Conservation (phyloP, 1,284 basidiomycete genomes). For the Leccinum pseudoinsigne region DNA sequence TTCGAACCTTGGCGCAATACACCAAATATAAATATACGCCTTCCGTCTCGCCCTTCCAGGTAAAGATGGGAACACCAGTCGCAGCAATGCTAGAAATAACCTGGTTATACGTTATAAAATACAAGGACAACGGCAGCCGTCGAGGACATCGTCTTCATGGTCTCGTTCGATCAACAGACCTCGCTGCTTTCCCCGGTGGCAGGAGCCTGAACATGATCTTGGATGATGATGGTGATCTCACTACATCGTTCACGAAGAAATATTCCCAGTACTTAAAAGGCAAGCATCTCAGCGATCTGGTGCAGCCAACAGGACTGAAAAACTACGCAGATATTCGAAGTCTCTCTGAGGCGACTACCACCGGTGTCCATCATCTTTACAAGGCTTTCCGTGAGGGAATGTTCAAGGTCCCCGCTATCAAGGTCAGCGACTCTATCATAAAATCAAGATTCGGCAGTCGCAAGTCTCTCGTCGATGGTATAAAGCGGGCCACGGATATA, state of each 20-base stretch:
- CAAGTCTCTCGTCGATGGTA: slow-evolving; percentile 99
- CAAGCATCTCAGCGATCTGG: slow-evolving; percentile 31
- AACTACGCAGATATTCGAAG: slow-evolving; percentile 72
- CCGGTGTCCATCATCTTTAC: slow-evolving; percentile 99
- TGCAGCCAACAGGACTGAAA: slow-evolving; percentile 9
- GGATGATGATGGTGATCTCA: slow-evolving; percentile 98
- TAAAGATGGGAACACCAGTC: too few species aligned
- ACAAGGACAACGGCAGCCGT: too few species aligned
- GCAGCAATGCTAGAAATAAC: too few species aligned
- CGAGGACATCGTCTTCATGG: too few species aligned
- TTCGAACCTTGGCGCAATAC: too few species aligned
- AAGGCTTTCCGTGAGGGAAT: slow-evolving; percentile 95
- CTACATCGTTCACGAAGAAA: slow-evolving; percentile 94
- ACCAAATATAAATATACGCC: too few species aligned
- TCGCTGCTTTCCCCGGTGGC: slow-evolving; percentile 78
- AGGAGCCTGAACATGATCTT: slow-evolving; percentile 98
- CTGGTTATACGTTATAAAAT: too few species aligned
- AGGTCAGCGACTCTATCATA: slow-evolving; percentile 99
- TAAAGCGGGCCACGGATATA: slow-evolving; percentile 99
- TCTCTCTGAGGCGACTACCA: slow-evolving; percentile 99
- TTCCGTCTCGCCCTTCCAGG: too few species aligned
- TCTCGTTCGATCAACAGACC: slow-evolving; percentile 65
- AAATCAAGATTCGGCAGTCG: slow-evolving; percentile 99
- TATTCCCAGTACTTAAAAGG: slow-evolving; percentile 86
- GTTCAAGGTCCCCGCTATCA: slow-evolving; percentile 98